Conservation (phyloP, 1,139 yeast genomes). For the Candida smagusa region DNA sequence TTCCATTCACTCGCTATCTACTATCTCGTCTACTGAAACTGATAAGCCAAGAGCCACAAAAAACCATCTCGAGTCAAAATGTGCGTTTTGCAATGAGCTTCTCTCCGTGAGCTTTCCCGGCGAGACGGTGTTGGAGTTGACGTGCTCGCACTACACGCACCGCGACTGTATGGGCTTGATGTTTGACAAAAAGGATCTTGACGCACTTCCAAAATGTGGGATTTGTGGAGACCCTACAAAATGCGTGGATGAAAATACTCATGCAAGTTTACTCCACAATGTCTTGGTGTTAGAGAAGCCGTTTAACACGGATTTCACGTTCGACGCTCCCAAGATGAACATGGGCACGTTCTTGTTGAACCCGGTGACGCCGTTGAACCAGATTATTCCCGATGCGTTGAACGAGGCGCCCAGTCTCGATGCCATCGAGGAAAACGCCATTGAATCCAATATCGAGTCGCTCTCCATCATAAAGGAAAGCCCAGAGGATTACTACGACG, state of each 20-base stretch:
- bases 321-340: too few relatives aligned
- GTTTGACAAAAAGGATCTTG: slow-evolving; percentile 10
- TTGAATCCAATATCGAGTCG: slow-evolving; percentile 4
- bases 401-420: slow-evolving; percentile 10
- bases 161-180: slow-evolving; percentile 23
- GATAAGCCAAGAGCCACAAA: slow-evolving; percentile 1
- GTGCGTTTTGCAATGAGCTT: slow-evolving; percentile 30
- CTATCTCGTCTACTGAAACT: slow-evolving; percentile 1
- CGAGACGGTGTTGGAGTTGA: slow-evolving; percentile 23
- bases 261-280: slow-evolving; percentile 8
- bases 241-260: slow-evolving; percentile 8
- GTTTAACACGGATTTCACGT: slow-evolving; percentile 1
- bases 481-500: slow-evolving; percentile 6
- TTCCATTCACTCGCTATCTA: slow-evolving; percentile 2
- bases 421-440: slow-evolving; percentile 1
- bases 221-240: slow-evolving; percentile 11
- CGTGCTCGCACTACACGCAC: slow-evolving; percentile 30
- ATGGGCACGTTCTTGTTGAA: slow-evolving; percentile 6
- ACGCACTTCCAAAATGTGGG: slow-evolving; percentile 9
- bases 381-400: slow-evolving; percentile 25
- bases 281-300: slow-evolving; percentile 10
- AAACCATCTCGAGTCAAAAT: slow-evolving; percentile 7
- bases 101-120: slow-evolving; percentile 16
- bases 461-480: slow-evolving; percentile 9
- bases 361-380: slow-evolving; percentile 25